These are phyloP conservation scores for Leishmania guyanensis DNA, from an alignment of 208 protist species.

Conservation along the genomic window DNA sequence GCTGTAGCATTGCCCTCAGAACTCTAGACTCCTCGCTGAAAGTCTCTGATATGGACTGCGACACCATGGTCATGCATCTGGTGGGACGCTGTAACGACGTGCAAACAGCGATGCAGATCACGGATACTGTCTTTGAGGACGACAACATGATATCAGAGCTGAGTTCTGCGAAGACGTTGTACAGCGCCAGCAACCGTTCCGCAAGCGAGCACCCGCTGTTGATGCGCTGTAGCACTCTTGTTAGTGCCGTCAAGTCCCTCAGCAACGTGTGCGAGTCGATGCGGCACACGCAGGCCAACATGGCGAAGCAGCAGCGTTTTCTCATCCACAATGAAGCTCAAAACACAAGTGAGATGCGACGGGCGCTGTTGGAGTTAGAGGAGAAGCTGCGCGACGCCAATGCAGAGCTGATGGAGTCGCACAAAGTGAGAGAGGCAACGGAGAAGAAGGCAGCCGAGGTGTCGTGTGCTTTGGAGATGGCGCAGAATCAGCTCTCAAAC, in stretches of 20 bases:
- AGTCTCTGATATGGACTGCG: slow-evolving; percentile 19
- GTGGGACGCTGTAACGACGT: slow-evolving; percentile 39
- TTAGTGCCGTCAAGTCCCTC: slow-evolving; percentile 30
- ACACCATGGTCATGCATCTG: slow-evolving; percentile 35
- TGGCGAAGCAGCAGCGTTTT: slow-evolving; percentile 38
- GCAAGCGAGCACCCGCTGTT: slow-evolving; percentile 9
- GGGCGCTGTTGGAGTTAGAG: slow-evolving; percentile 23
- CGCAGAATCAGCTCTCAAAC: not conserved
- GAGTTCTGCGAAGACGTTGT: not conserved
- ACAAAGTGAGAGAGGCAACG: not conserved
- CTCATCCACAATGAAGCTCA: slow-evolving; percentile 34
- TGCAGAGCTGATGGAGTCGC: slow-evolving; percentile 6
- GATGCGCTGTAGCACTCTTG: slow-evolving; percentile 26
- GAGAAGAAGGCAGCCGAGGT: slow-evolving; percentile 2
- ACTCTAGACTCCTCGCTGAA: slow-evolving; percentile 25
- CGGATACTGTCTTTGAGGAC: slow-evolving; percentile 21
- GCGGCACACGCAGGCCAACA: slow-evolving; percentile 19
- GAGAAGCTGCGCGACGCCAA: slow-evolving; percentile 19
- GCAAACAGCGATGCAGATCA: slow-evolving; percentile 33
- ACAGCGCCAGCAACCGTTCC: not conserved
- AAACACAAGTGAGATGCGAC: slow-evolving; percentile 33
- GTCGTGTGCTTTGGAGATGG: slow-evolving; percentile 4
- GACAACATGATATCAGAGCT: slow-evolving; percentile 16
- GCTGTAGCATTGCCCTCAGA: slow-evolving; percentile 26
- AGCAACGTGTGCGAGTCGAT: slow-evolving; percentile 31